These are phyloP conservation scores for Ceratobasidium sp. DNA, from an alignment of 1,284 basidiomycete species.

Conservation along the genomic window DNA sequence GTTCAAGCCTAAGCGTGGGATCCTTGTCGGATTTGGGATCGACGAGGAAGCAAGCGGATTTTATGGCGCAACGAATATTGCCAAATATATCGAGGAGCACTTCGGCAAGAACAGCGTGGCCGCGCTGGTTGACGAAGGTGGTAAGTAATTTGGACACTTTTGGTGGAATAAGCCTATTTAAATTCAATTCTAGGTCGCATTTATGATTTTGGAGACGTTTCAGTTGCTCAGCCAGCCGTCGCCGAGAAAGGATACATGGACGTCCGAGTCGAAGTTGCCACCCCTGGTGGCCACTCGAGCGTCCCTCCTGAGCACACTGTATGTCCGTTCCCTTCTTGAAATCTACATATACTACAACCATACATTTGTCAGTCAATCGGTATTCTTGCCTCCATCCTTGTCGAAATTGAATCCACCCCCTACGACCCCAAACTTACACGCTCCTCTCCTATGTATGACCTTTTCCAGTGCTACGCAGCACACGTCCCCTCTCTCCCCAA, in stretches of 20 bases:
- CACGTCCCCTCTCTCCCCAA: slow-evolving; percentile 59
- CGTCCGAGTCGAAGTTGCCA: slow-evolving; percentile 52
- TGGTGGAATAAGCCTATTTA: neutral
- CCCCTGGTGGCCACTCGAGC: slow-evolving; percentile 53
- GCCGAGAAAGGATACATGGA: slow-evolving; percentile 62
- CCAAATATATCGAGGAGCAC: slow-evolving; percentile 54
- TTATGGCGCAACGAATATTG: slow-evolving; percentile 53
- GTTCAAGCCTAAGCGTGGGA: slow-evolving; percentile 60
- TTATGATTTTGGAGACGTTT: slow-evolving; percentile 58
- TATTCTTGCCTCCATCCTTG: slow-evolving; percentile 70
- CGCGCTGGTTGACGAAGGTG: slow-evolving; percentile 62
- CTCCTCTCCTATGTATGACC: slow-evolving; percentile 62
- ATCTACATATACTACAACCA: neutral
- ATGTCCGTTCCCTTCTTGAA: neutral
- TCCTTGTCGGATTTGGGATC: slow-evolving; percentile 65
- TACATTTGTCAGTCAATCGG: slow-evolving; percentile 63
- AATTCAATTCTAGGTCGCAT: slow-evolving; percentile 55
- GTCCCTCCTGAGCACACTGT: slow-evolving; percentile 51
- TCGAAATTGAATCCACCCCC: slow-evolving; percentile 69
- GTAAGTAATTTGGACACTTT: slow-evolving; percentile 20
- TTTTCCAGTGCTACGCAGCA: slow-evolving; percentile 62
- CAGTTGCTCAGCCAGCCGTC: slow-evolving; percentile 62
- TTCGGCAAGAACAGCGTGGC: slow-evolving; percentile 61
- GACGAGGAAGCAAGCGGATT: slow-evolving; percentile 63
- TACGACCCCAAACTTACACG: slow-evolving; percentile 58